These are phyloP conservation scores for Candida ficus DNA, from an alignment of 805 yeast species.

Conservation along the genomic window DNA sequence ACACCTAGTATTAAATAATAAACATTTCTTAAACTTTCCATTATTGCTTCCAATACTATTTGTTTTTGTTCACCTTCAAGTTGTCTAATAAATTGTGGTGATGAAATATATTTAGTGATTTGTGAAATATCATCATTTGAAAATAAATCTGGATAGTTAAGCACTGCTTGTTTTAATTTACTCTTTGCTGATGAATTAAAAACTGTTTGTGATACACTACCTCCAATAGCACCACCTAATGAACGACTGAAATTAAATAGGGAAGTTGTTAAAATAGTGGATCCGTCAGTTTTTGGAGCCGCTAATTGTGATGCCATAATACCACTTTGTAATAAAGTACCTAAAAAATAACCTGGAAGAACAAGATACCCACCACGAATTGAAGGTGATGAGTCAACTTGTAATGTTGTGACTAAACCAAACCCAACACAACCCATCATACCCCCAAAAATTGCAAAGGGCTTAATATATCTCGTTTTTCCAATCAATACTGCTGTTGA, in stretches of 20 bases:
- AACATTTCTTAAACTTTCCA: conserved; percentile 33
- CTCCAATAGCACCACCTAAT: conserved; percentile 41
- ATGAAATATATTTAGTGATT: not conserved
- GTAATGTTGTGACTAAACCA: conserved; percentile 40
- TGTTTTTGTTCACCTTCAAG: no score
- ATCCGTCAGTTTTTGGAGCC: conserved; percentile 48
- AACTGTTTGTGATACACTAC: conserved; percentile 37
- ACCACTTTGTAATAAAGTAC: conserved; percentile 41
- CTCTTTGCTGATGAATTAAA: conserved; percentile 28
- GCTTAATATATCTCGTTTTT: conserved; percentile 36
- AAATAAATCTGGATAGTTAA: not conserved
- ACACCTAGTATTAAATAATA: conserved; percentile 36
- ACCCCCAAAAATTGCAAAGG: conserved; percentile 33
- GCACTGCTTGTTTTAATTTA: not conserved
- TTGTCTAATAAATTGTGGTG: not conserved
- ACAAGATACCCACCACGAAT: conserved; percentile 41
- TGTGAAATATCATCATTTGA: not conserved
- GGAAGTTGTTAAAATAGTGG: conserved; percentile 43
- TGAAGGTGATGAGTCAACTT: conserved; percentile 31
- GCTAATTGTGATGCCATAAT: conserved; percentile 41
- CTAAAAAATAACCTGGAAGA: conserved; percentile 42
- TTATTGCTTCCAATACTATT: conserved; percentile 17
- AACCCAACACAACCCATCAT: conserved; percentile 36
- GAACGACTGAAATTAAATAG: conserved; percentile 39
- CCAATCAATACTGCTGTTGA: conserved; percentile 32